These are phyloP conservation scores for Linderniella brevidens DNA, from an alignment of 257 asterid genomes.

Conservation along the genomic window DNA sequence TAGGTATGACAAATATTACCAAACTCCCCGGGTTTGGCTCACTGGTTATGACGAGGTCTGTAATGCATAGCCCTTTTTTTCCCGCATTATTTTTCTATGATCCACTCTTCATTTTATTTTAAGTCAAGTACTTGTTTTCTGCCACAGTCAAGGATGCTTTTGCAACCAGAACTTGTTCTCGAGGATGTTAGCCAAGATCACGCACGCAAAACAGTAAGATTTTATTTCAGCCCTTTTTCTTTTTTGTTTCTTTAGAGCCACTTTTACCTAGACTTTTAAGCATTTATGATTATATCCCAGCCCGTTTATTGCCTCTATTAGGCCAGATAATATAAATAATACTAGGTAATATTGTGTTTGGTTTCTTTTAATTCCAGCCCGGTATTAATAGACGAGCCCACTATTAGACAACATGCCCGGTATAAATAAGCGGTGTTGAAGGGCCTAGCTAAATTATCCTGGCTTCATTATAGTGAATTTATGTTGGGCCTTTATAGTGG, in stretches of 20 bases:
- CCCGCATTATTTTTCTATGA: slow-evolving; percentile 4
- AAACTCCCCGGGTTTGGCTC: slow-evolving; percentile 99
- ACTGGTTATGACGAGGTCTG: slow-evolving; percentile 97
- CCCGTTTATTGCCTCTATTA: too few relatives aligned
- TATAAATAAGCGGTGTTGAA: too few relatives aligned
- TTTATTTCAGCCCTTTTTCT: slow-evolving; percentile 5
- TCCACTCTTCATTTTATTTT: neutral
- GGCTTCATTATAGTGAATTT: neutral
- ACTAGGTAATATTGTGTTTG: too few relatives aligned
- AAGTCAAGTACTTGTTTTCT: slow-evolving; percentile 6
- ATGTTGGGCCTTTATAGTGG: too few relatives aligned
- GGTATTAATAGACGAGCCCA: too few relatives aligned
- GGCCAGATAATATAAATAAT: too few relatives aligned
- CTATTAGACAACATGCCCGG: too few relatives aligned
- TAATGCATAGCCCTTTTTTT: slow-evolving; percentile 4
- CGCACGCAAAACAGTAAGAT: slow-evolving; percentile 89
- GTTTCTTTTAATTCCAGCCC: too few relatives aligned
- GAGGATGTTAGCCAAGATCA: slow-evolving; percentile 99
- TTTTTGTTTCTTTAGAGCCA: neutral
- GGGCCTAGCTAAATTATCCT: too few relatives aligned
- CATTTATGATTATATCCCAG: neutral
- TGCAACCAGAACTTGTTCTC: slow-evolving; percentile 82
- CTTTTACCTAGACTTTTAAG: neutral
- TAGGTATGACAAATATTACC: slow-evolving; percentile 96
- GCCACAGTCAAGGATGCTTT: slow-evolving; percentile 87